Conservation (phyloP, 495 filamentous ascomycete species). For the Pyronema omphalodes region DNA sequence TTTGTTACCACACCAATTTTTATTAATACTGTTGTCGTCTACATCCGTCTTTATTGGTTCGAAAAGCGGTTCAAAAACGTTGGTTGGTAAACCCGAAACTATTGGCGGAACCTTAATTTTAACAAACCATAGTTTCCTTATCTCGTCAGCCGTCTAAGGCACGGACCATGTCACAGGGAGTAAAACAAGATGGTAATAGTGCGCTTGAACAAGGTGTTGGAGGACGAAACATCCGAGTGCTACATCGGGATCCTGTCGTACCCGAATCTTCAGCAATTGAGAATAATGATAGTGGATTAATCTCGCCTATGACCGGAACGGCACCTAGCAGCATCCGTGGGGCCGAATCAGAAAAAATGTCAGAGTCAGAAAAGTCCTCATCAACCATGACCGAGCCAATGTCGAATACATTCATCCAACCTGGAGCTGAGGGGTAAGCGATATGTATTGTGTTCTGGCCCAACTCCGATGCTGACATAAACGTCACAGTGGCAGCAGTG, state of each 20-base stretch:
- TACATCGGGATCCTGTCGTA: slow-evolving; percentile 26
- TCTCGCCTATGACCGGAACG: neutral
- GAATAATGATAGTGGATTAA: neutral
- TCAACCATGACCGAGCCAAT: neutral
- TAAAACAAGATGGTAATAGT: neutral
- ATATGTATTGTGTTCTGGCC: neutral
- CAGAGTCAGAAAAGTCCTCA: neutral
- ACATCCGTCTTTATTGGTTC: slow-evolving; percentile 88
- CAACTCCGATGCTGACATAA: too few species aligned
- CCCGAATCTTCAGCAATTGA: neutral
- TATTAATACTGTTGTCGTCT: slow-evolving; percentile 72
- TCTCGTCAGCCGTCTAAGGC: slow-evolving; percentile 19
- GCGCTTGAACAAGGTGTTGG: slow-evolving; percentile 35
- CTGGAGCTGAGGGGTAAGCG: neutral
- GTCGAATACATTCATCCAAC: neutral
- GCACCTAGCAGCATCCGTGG: neutral
- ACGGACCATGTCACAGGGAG: slow-evolving; percentile 30
- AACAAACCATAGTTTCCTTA: slow-evolving; percentile 7
- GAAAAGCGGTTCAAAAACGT: slow-evolving; percentile 81
- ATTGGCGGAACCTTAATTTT: neutral
- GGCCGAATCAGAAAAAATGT: neutral
- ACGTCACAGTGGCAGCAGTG: too few species aligned
- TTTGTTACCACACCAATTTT: slow-evolving; percentile 79
- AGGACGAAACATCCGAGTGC: slow-evolving; percentile 40
- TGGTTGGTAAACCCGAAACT: slow-evolving; percentile 27